Base-by-base conservation (phyloP, 768 basidiomycete species). In the Pisolithus albus region DNA sequence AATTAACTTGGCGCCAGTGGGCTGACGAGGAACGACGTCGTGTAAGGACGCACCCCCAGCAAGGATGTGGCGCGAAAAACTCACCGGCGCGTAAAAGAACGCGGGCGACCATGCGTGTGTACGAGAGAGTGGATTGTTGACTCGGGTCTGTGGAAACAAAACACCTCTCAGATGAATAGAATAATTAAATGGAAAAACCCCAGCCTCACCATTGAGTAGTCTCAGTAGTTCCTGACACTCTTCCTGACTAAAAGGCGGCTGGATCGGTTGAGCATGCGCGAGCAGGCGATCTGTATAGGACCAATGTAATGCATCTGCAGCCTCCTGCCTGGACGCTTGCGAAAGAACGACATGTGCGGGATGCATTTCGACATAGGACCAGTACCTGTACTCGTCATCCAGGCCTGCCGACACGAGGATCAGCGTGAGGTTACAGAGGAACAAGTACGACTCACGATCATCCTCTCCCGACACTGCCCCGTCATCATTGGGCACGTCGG, bases 341-440 rank as follows among this genome's bases (percentile, higher is more conserved):
- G 83, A 77, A 24, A 91, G 58, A 0, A 75, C 61, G 7, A 74
- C 70, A 63, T 92, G 89, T 0, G 85, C 86, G 0, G 89, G 89
- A 58, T 91, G 88, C 32, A 77, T 69, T 64, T 89, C 85, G 68
- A 92, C 76, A 61, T 83, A 92, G 6, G 80, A 71, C 90, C 90
- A 92, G 61, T 89, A 92, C 50, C 84, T 74, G 58, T 85, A 88
- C 61, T 88, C 86, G 59, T 82, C 75, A 50, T 90, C 86, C 19
- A 88, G 70, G 43, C 79, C 89, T 90, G 55, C 15, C 24, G 9
- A 28, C 8, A 46, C 57, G 15, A 54, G 47, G 7, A 38, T 0
- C 7, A 13, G 34, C 3, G 16, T 6, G 52, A 5, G 39, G 23
- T 37, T 11, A 11, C 26, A 49, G 52, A 36, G 47, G 53, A 7